Evolutionary conservation across 73 alveolate genomes (phyloP), one percentile per base, ranked within the genome.

Genomic region (Paramecium sexaurelia): DNA sequence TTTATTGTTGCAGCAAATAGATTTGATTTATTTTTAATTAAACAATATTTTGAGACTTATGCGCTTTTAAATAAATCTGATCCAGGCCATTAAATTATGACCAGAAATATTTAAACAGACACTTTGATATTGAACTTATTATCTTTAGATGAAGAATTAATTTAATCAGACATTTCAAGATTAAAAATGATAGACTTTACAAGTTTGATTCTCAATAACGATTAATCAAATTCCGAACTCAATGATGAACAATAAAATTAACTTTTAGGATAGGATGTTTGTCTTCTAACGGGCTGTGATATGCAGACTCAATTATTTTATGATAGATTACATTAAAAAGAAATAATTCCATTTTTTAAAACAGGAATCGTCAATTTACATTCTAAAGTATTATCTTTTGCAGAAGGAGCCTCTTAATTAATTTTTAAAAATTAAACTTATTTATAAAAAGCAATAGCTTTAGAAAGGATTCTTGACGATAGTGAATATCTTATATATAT

Each of bases 241-340:
- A 51, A 1, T 51, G 67, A 51, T 51, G 29, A n/a, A 29, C 5
- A 61, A 61, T 61, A 24, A 19, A 4, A 61, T 10, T 29, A 61
- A 61, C 47, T 61, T 61, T 61, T 61, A 61, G 83, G 83, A 61
- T 8, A 32, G 26, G 83, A 61, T 61, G 83, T 61, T 26, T 61
- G 83, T 13, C 15, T 29, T 29, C 7, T 61, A 61, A 61, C 83
- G 3, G 83, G 83, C 2, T 61, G 83, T 61, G 43, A 61, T 61
- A 61, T 61, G 83, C 20, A 26, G 26, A 10, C 27, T 5, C 29
- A 26, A 32, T 61, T 61, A 8, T 61, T 61, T 7, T 26, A 26
- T 61, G 83, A 61, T 26, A 61, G 43, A 8, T 20, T 61, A 3
- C 17, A 29, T 61, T 13, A 26, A 61, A 32, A 61, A 61, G 39